phyloP scores from a whole-genome alignment of 345 rosid species.

The Kandelia obovata region DNA sequence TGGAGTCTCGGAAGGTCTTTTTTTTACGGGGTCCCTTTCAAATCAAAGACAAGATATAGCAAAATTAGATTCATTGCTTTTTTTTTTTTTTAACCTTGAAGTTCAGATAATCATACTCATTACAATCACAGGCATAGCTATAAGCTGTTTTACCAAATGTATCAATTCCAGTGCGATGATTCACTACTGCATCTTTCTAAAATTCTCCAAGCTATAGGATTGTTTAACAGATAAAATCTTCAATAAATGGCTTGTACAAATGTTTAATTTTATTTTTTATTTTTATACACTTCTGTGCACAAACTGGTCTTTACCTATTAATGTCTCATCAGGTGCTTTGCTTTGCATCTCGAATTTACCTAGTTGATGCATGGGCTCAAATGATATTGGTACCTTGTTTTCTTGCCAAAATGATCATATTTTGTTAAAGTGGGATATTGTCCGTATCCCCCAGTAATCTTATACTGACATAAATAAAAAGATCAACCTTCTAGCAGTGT shows the following conservation, averaged over 20 bases:
- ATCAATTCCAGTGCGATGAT: constrained; percentile 12
- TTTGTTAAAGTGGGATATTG: too few relatives aligned
- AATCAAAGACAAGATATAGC: constrained; percentile 15
- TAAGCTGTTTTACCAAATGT: constrained; percentile 7
- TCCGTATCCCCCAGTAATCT: too few relatives aligned
- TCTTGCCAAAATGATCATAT: too few relatives aligned
- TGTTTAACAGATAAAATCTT: neutral
- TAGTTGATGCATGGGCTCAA: too few relatives aligned
- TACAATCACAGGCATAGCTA: neutral
- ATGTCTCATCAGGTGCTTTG: neutral
- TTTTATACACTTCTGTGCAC: too few relatives aligned
- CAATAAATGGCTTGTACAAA: neutral
- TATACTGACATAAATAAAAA: too few relatives aligned
- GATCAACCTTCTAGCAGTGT: too few relatives aligned
- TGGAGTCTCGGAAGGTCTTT: constrained; percentile 4
- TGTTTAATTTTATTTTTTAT: too few relatives aligned
- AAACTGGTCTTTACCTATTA: neutral
- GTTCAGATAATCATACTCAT: constrained; percentile 20
- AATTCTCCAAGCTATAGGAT: neutral
- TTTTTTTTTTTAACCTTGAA: neutral
- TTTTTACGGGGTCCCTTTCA: constrained; percentile 6
- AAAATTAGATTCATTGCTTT: constrained; percentile 23
- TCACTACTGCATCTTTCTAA: neutral
- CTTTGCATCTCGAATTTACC: too few relatives aligned
- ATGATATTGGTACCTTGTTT: too few relatives aligned